phyloP scores from a whole-genome alignment of 2,329 filamentous ascomycete genomes.

The Exophiala oligosperma region DNA sequence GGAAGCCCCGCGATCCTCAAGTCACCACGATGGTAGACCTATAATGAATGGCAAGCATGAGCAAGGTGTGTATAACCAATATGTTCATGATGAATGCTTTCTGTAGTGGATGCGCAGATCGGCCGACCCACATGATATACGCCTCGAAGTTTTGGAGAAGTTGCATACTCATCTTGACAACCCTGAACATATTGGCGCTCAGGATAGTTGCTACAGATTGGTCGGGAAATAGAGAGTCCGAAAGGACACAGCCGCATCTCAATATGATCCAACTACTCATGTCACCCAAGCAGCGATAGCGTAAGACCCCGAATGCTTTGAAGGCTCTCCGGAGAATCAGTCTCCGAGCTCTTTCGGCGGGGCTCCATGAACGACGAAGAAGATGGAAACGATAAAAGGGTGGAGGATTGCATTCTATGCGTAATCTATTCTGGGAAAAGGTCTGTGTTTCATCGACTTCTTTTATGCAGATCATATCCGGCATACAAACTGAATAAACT shows the following conservation, averaged over 20 bases:
- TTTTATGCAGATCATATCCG: no score
- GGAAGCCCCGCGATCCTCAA: slow-evolving; percentile 10
- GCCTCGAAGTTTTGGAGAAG: slow-evolving; percentile 32
- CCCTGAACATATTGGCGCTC: slow-evolving; percentile 38
- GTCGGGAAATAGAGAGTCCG: slow-evolving; percentile 12
- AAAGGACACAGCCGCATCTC: background rate
- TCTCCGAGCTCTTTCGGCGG: no score
- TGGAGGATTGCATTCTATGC: no score
- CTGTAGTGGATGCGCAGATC: no score
- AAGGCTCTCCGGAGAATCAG: no score
- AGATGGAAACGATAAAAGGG: no score
- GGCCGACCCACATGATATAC: background rate
- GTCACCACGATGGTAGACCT: slow-evolving; percentile 9
- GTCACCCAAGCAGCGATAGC: slow-evolving; percentile 4
- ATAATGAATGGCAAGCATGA: slow-evolving; percentile 3
- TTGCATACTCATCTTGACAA: slow-evolving; percentile 44
- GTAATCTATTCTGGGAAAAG: no score
- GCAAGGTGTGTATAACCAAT: background rate
- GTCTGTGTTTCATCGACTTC: no score
- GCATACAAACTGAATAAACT: no score
- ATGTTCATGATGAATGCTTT: no score
- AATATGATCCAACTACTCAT: background rate
- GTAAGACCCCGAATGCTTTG: background rate
- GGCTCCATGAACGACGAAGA: no score
- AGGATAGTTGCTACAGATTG: slow-evolving; percentile 40